Percentiles rank a stretch among this genome's conserved stretches.
Evolutionary conservation across 768 basidiomycete genomes (phyloP).

Genomic region (Mycena vitilis): DNA sequence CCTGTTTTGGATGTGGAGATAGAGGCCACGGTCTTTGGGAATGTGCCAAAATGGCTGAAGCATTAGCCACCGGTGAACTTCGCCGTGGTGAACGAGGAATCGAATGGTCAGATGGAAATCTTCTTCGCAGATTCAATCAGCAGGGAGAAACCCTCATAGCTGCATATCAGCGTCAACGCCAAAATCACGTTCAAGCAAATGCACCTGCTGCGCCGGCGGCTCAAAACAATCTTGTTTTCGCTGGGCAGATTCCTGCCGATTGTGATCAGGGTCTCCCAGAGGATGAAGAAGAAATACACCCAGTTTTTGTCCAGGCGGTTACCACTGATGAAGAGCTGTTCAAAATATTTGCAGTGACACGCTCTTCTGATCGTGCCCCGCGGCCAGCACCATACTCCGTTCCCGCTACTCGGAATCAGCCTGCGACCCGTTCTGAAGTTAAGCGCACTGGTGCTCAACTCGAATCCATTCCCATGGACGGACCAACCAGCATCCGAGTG

Average conservation of each 20-base stretch:
- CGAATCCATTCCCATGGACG: not conserved
- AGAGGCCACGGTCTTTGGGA: not conserved
- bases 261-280: not conserved
- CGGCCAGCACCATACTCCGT: constrained; percentile 10
- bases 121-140: constrained; percentile 12
- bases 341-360: constrained; percentile 9
- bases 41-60: constrained; percentile 17
- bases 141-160: constrained; percentile 11
- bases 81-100: constrained; percentile 1
- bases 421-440: constrained; percentile 10
- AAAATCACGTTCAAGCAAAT: not conserved
- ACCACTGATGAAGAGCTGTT: constrained; percentile 9
- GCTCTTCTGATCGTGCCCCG: not conserved
- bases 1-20: constrained; percentile 1
- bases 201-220: not conserved
- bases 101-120: constrained; percentile 15
- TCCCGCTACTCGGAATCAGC: not conserved
- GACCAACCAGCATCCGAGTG: not conserved
- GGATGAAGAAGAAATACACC: not conserved
- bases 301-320: constrained; percentile 9
- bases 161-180: constrained; percentile 11
- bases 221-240: constrained; percentile 12
- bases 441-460: constrained; percentile 4
- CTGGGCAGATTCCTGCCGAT: not conserved
- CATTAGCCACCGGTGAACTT: constrained; percentile 1